Base-by-base conservation (phyloP, 768 basidiomycete species). In the Nidularia pulvinata region DNA sequence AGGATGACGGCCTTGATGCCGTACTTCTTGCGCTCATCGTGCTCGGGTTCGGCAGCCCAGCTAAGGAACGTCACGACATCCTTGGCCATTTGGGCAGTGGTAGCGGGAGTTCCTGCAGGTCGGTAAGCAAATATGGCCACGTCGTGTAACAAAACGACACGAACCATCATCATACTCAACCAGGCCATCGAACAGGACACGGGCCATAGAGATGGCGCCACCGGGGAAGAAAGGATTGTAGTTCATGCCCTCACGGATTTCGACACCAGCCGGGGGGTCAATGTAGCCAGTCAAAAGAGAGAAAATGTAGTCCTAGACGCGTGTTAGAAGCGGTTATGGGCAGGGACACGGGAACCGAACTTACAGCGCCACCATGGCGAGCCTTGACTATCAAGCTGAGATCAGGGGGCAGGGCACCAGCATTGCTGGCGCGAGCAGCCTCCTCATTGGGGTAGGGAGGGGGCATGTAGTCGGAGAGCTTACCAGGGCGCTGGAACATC, bases 161-260 rank as follows among this genome's bases (percentile, higher is more conserved):
- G 61, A 57, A 89, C 93, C 94, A 67, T 99, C 97, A 0, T 93
- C 91, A 69, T 91, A 99, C 71, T 99, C 97, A 53, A 98, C 96
- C 45, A 98, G 72, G 37, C 93, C 95, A 64, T 98, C 97, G 67
- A 91, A 98, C 59, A 98, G 76, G 35, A 98, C 85, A 66, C 96
- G 93, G 49, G 93, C 95, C 97, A 99, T 99, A 67, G 93, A 91
- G 56, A 98, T 98, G 59, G 95, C 95, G 65, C 95, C 96, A 51
- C 97, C 95, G 42, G 96, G 96, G 90, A 99, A 99, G 80, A 89
- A 98, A 16, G 95, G 94, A 76, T 93, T 94, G 82, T 97, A 98
- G 83, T 95, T 97, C 93, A 98, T 91, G 60, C 93, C 96, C 50
- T 98, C 96, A 70, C 92, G 93, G 59, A 96, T 80, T 68, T 93